phyloP scores from a whole-genome alignment of 371 early-diverging fungal genomes.

The Basidiobolus meristosporus region DNA sequence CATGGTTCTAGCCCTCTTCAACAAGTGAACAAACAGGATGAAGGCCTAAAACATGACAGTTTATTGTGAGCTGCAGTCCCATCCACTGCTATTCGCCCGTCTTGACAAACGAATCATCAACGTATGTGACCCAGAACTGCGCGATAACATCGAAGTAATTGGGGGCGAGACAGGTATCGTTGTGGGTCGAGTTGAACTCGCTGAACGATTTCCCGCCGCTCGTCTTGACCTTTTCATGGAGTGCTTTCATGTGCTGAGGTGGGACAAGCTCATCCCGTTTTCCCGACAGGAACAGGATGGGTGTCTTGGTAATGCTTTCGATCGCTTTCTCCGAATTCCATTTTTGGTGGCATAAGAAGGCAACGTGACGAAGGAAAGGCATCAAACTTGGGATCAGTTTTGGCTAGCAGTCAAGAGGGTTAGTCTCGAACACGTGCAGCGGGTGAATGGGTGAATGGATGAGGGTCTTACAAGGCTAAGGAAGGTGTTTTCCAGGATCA shows the following conservation, averaged over 20 bases:
- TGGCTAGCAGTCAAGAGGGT: constrained; percentile 21
- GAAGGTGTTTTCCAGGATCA: constrained; percentile 93
- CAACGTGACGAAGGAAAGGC: constrained; percentile 44
- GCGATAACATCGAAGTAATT: constrained; percentile 66
- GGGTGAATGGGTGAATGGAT: neutral
- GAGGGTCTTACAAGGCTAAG: constrained; percentile 42
- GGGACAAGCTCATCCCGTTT: constrained; percentile 76
- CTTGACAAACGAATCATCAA: no score
- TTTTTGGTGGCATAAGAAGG: constrained; percentile 70
- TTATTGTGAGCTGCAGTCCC: no score
- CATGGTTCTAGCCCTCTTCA: no score
- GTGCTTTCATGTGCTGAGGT: constrained; percentile 59
- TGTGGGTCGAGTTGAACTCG: constrained; percentile 65
- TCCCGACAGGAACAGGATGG: constrained; percentile 74
- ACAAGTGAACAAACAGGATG: no score
- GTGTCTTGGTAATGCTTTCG: constrained; percentile 38
- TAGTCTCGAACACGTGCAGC: neutral
- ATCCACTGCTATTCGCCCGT: no score
- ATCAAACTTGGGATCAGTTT: constrained; percentile 74
- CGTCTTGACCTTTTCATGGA: constrained; percentile 36
- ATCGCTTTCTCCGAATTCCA: constrained; percentile 73
- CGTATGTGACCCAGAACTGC: constrained; percentile 7
- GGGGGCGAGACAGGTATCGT: constrained; percentile 75
- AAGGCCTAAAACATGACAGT: no score
- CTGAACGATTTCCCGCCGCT: constrained; percentile 23